Evolutionary conservation across 331 rosid genomes (phyloP).

Genomic region (Rosa hybrid): DNA sequence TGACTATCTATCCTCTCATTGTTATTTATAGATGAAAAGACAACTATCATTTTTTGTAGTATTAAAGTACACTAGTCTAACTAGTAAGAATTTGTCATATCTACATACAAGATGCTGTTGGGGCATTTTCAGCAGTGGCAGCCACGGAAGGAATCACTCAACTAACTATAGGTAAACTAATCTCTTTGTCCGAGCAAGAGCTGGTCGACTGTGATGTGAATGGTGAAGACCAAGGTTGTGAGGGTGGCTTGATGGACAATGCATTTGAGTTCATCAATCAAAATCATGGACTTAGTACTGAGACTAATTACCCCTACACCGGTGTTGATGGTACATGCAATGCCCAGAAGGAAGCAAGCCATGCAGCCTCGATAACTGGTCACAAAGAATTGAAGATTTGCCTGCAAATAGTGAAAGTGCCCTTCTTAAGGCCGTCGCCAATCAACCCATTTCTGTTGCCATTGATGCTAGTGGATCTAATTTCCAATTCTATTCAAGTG

Average conservation of each 20-base stretch:
- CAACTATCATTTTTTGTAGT: neutral
- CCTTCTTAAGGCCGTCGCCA: neutral
- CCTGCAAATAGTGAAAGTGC: slow-evolving; percentile 3
- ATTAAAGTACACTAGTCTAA: neutral
- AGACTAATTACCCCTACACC: neutral
- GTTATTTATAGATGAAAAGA: neutral
- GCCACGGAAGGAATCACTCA: slow-evolving; percentile 13
- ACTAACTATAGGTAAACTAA: neutral
- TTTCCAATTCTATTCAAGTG: neutral
- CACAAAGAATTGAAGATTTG: neutral
- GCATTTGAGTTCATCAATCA: neutral
- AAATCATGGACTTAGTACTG: slow-evolving; percentile 4
- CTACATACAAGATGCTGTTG: neutral
- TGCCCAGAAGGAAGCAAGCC: slow-evolving; percentile 6
- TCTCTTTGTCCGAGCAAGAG: neutral
- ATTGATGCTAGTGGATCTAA: neutral
- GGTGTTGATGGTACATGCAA: slow-evolving; percentile 5
- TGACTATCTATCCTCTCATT: too few species aligned
- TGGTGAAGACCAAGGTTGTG: slow-evolving; percentile 2
- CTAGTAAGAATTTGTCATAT: neutral
- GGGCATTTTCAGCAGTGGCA: neutral
- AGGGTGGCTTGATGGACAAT: slow-evolving; percentile 11
- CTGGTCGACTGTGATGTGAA: slow-evolving; percentile 6
- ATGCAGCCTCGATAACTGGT: slow-evolving; percentile 3
- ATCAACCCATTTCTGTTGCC: slow-evolving; percentile 6